A percentile compares a stretch with the other conserved stretches of the same genome.
phyloP scores from a whole-genome alignment of 1,284 basidiomycete genomes.

The Golubevia pallescens region DNA sequence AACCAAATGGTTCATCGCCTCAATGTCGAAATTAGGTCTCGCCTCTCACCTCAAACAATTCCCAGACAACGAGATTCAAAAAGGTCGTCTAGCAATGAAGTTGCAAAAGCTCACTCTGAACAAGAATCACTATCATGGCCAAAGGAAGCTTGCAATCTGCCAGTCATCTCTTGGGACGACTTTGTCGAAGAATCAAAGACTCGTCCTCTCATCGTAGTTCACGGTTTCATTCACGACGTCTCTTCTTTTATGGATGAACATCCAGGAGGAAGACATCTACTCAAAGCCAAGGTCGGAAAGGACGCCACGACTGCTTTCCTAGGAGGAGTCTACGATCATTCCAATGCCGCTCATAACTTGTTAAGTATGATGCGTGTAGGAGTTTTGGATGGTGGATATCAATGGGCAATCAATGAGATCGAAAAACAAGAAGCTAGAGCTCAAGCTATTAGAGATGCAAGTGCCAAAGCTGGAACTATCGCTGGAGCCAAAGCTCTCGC shows the following conservation, averaged over 20 bases:
- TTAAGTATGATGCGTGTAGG: slow-evolving; percentile 61
- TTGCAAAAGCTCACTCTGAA: slow-evolving; percentile 44
- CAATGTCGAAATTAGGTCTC: slow-evolving; percentile 45
- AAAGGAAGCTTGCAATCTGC: slow-evolving; percentile 52
- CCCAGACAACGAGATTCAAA: slow-evolving; percentile 62
- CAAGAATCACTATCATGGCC: slow-evolving; percentile 41
- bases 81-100: slow-evolving; percentile 59
- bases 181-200: slow-evolving; percentile 57
- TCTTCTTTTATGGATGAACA: slow-evolving; percentile 56
- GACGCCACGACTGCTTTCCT: slow-evolving; percentile 60
- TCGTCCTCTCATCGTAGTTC: slow-evolving; percentile 51
- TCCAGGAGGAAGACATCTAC: slow-evolving; percentile 56
- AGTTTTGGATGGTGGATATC: slow-evolving; percentile 60
- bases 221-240: slow-evolving; percentile 60
- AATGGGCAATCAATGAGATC: slow-evolving; percentile 44
- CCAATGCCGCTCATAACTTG: slow-evolving; percentile 59
- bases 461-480: neutral
- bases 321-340: slow-evolving; percentile 60
- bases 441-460: slow-evolving; percentile 6
- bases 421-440: slow-evolving; percentile 21
- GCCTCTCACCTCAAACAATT: slow-evolving; percentile 61
- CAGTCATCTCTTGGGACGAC: slow-evolving; percentile 61
- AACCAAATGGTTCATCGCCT: slow-evolving; percentile 62
- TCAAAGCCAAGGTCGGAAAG: slow-evolving; percentile 51
- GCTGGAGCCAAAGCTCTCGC: too few relatives aligned